Evolutionary conservation across 2,329 filamentous ascomycete genomes (phyloP), one percentile per base, ranked within the genome.

Genomic region (Pseudocercospora cruenta): DNA sequence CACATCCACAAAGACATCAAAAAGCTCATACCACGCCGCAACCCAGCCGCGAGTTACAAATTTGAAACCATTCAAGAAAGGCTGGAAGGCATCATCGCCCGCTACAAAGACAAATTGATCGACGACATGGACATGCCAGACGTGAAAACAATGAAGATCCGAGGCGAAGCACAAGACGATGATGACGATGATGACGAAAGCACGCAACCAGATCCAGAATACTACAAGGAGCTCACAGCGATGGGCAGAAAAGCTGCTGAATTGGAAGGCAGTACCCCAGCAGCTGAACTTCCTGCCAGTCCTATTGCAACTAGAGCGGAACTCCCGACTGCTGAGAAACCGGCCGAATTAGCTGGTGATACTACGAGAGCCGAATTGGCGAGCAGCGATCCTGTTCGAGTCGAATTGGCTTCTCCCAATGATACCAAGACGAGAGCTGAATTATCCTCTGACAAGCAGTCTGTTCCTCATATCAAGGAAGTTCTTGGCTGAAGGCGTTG

Each of bases 61-160:
- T 65, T 63, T 31, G 68, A 70, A 3, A 65, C 60, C 7, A 64
- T 74, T 10, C 31, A 54, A 5, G 63, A 63, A 14, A 70, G 64
- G 4, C 49, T 74, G 10, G 64, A 72, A 53, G 65, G 53, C 4
- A 67, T 72, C 24, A 58, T 71, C 26, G 63, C 60, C 21, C 67
- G 26, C 3, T 73, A 71, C 68, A 71, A 71, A 45, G 69, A 71
- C 51, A 67, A 65, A 26, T 55, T 71, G 10, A 71, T 72, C 62
- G 63, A 72, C 39, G 69, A 67, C 36, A 65, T 69, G 36, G 64
- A 68, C 33, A 24, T 71, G 47, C 67, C 71, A 9, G 61, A 63
- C 5, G 14, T 54, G 21, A 47, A 49, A 43, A 26, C 57, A 6
- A 39, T 59, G 19, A 59, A 45, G 7, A 14, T 59, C 14, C 57